Percentiles rank a stretch among this genome's conserved stretches.
Evolutionary conservation across 2,329 filamentous ascomycete genomes (phyloP).

Genomic region (Atkinsonella hypoxylon): DNA sequence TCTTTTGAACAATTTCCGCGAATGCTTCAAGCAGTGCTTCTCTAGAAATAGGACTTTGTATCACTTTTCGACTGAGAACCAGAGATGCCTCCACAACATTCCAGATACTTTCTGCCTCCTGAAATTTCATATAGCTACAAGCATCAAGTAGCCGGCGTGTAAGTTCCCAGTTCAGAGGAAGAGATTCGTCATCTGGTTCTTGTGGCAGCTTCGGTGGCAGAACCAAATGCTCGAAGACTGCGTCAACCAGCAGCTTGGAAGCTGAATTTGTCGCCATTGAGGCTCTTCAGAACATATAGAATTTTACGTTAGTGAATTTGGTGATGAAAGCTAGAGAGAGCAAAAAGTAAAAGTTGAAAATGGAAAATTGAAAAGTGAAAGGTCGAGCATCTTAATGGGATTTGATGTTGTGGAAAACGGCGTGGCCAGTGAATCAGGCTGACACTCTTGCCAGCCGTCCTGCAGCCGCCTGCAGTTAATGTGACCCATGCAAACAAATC

Average conservation of each 20-base stretch:
- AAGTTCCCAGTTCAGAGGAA: conserved; percentile 3
- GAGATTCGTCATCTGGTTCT: conserved; percentile 3
- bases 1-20: background rate
- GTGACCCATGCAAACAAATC: background rate
- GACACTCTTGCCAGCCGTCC: background rate
- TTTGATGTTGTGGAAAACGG: background rate
- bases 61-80: conserved; percentile 1
- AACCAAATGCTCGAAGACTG: conserved; percentile 13
- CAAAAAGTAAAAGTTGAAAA: background rate
- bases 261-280: background rate
- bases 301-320: no score
- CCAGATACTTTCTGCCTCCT: background rate
- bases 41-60: background rate
- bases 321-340: background rate
- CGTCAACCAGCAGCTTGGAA: background rate
- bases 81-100: background rate
- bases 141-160: conserved; percentile 1
- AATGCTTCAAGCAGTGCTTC: background rate
- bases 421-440: background rate
- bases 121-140: conserved; percentile 4
- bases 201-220: conserved; percentile 12
- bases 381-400: no score
- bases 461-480: background rate
- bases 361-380: background rate
- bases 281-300: background rate